Percentiles rank a stretch among this genome's conserved stretches.
phyloP scores from a whole-genome alignment of 176 grass and related monocot genomes.

The Zoysia japonica region DNA sequence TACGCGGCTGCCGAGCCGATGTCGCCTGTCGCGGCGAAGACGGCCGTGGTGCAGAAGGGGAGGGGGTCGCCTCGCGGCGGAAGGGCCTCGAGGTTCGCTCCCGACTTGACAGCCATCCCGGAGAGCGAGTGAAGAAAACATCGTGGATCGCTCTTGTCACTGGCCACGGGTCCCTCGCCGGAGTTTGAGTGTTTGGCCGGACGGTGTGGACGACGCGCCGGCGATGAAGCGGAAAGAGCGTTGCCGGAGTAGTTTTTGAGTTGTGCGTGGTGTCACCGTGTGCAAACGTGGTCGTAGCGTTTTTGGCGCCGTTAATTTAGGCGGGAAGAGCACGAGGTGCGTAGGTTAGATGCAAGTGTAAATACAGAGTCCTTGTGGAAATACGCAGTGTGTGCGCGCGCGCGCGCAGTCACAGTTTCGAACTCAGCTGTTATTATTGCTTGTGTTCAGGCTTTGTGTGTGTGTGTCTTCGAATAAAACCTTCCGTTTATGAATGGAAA shows the following conservation, averaged over 20 bases:
- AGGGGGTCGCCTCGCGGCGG: conserved; percentile 29
- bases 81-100: conserved; percentile 49
- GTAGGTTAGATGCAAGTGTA: conserved; percentile 10
- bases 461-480: conserved; percentile 24
- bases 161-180: neutral
- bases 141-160: neutral
- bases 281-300: neutral
- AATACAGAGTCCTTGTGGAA: conserved; percentile 7
- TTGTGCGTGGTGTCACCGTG: neutral
- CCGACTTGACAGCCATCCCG: conserved; percentile 61
- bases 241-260: neutral
- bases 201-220: conserved; percentile 1
- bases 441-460: neutral
- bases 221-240: conserved; percentile 2
- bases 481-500: neutral
- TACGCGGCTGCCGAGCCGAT: neutral
- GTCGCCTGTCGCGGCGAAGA: neutral
- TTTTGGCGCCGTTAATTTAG: conserved; percentile 30
- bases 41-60: conserved; percentile 6
- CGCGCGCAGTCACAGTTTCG: conserved; percentile 2
- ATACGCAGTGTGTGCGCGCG: conserved; percentile 5
- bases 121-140: conserved; percentile 45
- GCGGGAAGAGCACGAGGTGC: conserved; percentile 18
- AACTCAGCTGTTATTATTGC: conserved; percentile 36
- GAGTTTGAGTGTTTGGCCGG: neutral